Conservation (phyloP, 2,329 filamentous ascomycete genomes). For the Aspergillus arachidicola region DNA sequence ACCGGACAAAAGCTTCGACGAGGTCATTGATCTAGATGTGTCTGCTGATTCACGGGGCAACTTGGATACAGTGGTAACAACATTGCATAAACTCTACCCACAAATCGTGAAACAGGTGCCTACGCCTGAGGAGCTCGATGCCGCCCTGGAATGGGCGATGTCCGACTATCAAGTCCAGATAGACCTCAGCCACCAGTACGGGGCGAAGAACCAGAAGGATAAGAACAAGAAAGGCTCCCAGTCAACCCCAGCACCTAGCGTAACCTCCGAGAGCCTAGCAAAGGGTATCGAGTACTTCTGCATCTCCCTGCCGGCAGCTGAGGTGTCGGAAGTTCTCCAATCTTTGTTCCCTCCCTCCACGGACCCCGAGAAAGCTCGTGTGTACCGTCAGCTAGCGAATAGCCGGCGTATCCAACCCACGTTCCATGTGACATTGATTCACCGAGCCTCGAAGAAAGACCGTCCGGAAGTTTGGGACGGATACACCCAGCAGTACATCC, state of each 20-base stretch:
- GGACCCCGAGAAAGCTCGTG: conserved; percentile 58
- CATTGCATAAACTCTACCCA: conserved; percentile 77
- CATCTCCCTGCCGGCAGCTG: conserved; percentile 56
- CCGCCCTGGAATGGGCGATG: conserved; percentile 74
- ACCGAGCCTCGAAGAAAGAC: conserved; percentile 66
- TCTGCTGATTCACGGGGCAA: conserved; percentile 77
- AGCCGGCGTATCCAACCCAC: conserved; percentile 74
- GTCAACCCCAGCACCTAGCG: conserved; percentile 22
- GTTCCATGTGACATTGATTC: conserved; percentile 94
- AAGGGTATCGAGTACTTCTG: conserved; percentile 69
- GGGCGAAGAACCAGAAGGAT: conserved; percentile 45
- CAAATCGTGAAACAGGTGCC: conserved; percentile 70
- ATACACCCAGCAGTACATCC: conserved; percentile 64
- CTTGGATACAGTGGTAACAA: conserved; percentile 73
- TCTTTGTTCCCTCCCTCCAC: conserved; percentile 64
- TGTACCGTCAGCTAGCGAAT: conserved; percentile 76
- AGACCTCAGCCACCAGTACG: conserved; percentile 60
- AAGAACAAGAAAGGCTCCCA: conserved; percentile 29
- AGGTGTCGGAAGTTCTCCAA: conserved; percentile 64
- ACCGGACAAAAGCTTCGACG: conserved; percentile 84
- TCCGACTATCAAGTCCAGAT: conserved; percentile 78
- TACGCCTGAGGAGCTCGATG: conserved; percentile 71
- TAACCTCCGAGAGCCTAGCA: conserved; percentile 42
- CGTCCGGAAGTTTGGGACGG: conserved; percentile 73
- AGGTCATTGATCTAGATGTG: conserved; percentile 82